A percentile compares a stretch with the other conserved stretches of the same genome.
Conservation (phyloP, 495 filamentous ascomycete genomes). For the Neurospora sp. region DNA sequence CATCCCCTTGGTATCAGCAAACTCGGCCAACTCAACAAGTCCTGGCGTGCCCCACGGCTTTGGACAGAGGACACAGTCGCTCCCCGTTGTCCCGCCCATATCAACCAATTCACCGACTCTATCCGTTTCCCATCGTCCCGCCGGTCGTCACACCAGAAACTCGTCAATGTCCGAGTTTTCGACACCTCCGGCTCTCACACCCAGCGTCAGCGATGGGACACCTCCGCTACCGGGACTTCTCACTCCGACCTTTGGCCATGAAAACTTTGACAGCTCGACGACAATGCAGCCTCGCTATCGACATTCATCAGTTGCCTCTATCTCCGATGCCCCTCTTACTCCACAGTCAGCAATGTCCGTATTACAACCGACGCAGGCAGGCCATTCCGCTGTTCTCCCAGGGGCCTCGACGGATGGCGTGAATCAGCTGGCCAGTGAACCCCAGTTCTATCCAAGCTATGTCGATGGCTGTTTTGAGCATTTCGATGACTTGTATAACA, state of each 20-base stretch:
- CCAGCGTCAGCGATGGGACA: neutral
- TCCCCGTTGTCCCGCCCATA: neutral
- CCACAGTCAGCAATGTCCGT: neutral
- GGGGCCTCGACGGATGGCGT: neutral
- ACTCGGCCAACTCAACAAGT: neutral
- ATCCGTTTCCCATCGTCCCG: neutral
- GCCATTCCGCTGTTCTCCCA: neutral
- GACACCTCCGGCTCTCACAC: neutral
- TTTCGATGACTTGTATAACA: neutral
- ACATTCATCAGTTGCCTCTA: neutral
- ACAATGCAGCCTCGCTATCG: neutral
- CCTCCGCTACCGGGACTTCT: neutral
- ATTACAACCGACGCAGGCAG: neutral
- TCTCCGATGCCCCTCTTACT: neutral
- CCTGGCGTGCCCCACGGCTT: neutral
- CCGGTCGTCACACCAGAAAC: neutral
- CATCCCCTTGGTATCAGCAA: neutral
- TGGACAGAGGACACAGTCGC: neutral
- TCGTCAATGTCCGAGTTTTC: neutral
- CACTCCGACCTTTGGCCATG: neutral
- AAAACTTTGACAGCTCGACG: neutral
- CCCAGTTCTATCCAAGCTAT: neutral
- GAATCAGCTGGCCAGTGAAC: neutral
- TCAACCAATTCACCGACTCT: neutral
- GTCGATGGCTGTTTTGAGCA: neutral